Percentiles rank a stretch among this genome's conserved stretches.
These are phyloP conservation scores for Fusarium sp. DNA, from an alignment of 2,329 filamentous ascomycete genomes.

Conservation along the genomic window DNA sequence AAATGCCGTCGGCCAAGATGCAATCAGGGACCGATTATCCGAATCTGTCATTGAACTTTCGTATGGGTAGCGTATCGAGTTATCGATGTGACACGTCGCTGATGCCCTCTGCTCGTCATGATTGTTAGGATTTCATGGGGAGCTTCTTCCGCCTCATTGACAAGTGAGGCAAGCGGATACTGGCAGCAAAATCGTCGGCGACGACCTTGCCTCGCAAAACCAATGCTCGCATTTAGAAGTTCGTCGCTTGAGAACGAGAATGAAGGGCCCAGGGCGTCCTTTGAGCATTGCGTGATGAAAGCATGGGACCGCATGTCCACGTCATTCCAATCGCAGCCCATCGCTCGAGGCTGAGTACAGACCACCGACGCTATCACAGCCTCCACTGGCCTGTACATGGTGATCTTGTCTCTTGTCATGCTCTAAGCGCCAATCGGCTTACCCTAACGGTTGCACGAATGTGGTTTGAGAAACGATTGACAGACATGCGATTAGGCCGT, in stretches of 20 bases:
- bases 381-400: background rate
- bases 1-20: background rate
- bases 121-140: background rate
- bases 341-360: background rate
- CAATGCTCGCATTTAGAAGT: too few relatives aligned
- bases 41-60: background rate
- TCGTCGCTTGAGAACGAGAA: background rate
- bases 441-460: background rate
- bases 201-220: background rate
- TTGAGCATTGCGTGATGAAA: background rate
- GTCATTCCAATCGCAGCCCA: background rate
- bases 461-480: too few relatives aligned
- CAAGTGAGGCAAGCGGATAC: background rate
- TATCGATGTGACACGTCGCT: background rate
- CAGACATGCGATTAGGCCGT: background rate
- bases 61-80: rapidly evolving
- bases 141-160: background rate
- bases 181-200: background rate
- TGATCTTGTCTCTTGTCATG: background rate
- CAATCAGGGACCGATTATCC: background rate
- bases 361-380: too few relatives aligned
- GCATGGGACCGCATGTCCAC: background rate
- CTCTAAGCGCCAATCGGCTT: background rate
- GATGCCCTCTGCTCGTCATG: background rate
- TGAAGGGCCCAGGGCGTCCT: background rate